A percentile compares a stretch with the other conserved stretches of the same genome.
These are phyloP conservation scores for Solanum pinnatisectum DNA, from an alignment of 257 asterid genomes.

Conservation along the genomic window DNA sequence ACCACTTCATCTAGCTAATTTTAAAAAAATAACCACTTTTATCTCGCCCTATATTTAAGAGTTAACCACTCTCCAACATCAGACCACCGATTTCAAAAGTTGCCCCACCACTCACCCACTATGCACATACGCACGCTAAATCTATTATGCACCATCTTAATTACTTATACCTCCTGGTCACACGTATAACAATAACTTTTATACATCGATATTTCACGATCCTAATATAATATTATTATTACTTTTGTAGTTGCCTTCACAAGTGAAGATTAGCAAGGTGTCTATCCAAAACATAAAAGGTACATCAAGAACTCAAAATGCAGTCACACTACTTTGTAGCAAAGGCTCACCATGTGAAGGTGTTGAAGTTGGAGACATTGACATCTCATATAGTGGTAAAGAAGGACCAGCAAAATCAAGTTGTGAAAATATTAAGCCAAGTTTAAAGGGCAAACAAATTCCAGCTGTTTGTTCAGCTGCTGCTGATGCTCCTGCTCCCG, in stretches of 20 bases:
- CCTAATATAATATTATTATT: neutral
- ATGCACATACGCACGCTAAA: neutral
- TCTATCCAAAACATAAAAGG: slow-evolving; percentile 16
- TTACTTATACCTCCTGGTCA: neutral
- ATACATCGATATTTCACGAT: neutral
- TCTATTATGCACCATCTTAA: fast-evolving
- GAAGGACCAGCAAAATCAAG: slow-evolving; percentile 17
- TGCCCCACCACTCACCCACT: neutral
- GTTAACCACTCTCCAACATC: neutral
- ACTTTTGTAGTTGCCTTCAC: slow-evolving; percentile 8
- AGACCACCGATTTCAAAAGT: neutral
- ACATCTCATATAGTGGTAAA: slow-evolving; percentile 15
- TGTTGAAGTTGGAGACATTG: slow-evolving; percentile 15
- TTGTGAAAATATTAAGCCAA: slow-evolving; percentile 23
- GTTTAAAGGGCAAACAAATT: slow-evolving; percentile 4
- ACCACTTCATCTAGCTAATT: neutral
- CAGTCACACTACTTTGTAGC: slow-evolving; percentile 21
- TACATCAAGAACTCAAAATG: slow-evolving; percentile 13
- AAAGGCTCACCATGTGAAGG: slow-evolving; percentile 14
- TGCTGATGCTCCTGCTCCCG: neutral
- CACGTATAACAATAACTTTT: neutral
- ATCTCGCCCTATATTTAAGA: too few species aligned
- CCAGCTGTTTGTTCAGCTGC: slow-evolving; percentile 5
- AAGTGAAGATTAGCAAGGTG: slow-evolving; percentile 22
- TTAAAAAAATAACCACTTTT: too few species aligned